phyloP scores from a whole-genome alignment of 2,329 filamentous ascomycete species.

The Teratosphaeria nubilosa region DNA sequence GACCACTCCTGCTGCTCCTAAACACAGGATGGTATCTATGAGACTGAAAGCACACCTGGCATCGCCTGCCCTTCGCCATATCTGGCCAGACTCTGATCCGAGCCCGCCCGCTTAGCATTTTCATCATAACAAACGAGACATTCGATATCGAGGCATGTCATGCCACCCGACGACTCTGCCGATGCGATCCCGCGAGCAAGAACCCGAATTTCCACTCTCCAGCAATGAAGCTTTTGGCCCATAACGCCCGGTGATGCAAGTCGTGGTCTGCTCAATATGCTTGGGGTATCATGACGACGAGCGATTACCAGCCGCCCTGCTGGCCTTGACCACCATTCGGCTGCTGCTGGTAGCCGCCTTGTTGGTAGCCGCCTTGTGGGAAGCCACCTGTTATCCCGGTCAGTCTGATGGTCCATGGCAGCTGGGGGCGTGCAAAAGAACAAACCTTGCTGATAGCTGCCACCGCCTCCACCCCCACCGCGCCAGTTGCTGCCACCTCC shows the following conservation, averaged over 20 bases:
- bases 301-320: slow-evolving; percentile 9
- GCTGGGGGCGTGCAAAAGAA: background rate
- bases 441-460: slow-evolving; percentile 7
- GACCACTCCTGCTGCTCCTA: background rate
- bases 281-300: background rate
- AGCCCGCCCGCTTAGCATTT: background rate
- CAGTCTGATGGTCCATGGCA: background rate
- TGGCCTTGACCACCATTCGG: slow-evolving; percentile 7
- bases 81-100: background rate
- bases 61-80: background rate
- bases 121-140: background rate
- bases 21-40: background rate
- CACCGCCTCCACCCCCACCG: slow-evolving; percentile 11
- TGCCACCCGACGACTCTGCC: background rate
- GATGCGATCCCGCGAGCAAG: background rate
- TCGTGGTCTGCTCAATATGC: background rate
- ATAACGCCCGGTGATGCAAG: background rate
- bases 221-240: slow-evolving; percentile 1
- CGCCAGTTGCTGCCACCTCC: slow-evolving; percentile 20
- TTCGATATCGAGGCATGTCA: background rate
- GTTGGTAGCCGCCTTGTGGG: slow-evolving; percentile 22
- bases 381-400: slow-evolving; percentile 13
- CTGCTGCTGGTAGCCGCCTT: slow-evolving; percentile 18
- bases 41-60: background rate
- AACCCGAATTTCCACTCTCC: background rate